A percentile compares a stretch with the other conserved stretches of the same genome.
Evolutionary conservation across 768 basidiomycete species (phyloP).

Genomic region (Tephrocybe sp.): DNA sequence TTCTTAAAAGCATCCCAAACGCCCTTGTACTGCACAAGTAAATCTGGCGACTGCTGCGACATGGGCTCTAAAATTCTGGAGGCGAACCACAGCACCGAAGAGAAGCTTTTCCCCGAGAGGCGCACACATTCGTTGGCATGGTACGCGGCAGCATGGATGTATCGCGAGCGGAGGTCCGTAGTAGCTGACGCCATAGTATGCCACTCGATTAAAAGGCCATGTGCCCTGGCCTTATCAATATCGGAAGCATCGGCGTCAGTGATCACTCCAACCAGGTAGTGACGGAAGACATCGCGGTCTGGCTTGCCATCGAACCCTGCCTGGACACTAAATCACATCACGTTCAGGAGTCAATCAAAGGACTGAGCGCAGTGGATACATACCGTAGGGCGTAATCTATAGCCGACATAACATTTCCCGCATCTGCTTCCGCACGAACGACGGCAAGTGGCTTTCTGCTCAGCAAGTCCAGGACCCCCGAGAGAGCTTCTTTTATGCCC

Average conservation of each 20-base stretch:
- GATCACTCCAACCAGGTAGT: conserved; percentile 15
- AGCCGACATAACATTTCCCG: conserved; percentile 12
- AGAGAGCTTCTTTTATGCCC: neutral
- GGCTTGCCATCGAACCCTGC: conserved; percentile 14
- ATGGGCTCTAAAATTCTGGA: conserved; percentile 14
- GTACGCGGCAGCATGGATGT: conserved; percentile 18
- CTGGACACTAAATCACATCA: conserved; percentile 11
- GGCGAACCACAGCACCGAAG: conserved; percentile 23
- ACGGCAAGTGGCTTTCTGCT: conserved; percentile 2
- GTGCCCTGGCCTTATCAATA: conserved; percentile 13
- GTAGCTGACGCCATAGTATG: neutral
- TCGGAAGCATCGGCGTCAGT: conserved; percentile 1
- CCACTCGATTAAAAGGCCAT: conserved; percentile 19
- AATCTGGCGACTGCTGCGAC: conserved; percentile 9
- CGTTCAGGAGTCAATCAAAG: neutral
- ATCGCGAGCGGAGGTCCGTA: conserved; percentile 4
- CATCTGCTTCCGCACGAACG: conserved; percentile 17
- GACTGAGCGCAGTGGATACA: neutral
- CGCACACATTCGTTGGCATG: conserved; percentile 20
- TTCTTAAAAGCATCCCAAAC: conserved; percentile 21
- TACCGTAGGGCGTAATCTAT: conserved; percentile 19
- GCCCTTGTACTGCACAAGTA: conserved; percentile 20
- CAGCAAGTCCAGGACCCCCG: conserved; percentile 3
- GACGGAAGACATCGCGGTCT: conserved; percentile 10
- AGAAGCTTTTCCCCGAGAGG: conserved; percentile 13